Percentiles rank a stretch among this genome's conserved stretches.
phyloP scores from a whole-genome alignment of 2,329 filamentous ascomycete genomes.

The Alternaria sp. region DNA sequence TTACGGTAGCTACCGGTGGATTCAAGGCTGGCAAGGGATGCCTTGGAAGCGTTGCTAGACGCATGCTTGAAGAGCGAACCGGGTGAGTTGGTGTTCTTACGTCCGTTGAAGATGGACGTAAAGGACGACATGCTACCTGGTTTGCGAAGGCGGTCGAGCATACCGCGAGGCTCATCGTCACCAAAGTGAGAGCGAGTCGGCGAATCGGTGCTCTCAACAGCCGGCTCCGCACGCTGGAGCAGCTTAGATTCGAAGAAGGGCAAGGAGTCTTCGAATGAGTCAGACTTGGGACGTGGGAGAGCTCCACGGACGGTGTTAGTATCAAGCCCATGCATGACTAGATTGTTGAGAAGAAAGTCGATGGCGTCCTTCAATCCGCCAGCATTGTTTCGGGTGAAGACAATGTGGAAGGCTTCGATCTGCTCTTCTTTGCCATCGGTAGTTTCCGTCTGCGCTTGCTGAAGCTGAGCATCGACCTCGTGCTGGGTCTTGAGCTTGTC shows the following conservation, averaged over 20 bases:
- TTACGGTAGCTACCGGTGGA: constrained; percentile 96
- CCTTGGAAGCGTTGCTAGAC: constrained; percentile 93
- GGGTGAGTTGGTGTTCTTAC: constrained; percentile 86
- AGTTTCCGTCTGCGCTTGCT: constrained; percentile 57
- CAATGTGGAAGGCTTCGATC: constrained; percentile 59
- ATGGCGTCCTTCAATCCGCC: constrained; percentile 95
- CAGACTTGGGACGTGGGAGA: constrained; percentile 98
- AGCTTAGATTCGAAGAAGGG: constrained; percentile 98
- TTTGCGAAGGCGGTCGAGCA: constrained; percentile 94
- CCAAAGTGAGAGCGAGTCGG: constrained; percentile 86
- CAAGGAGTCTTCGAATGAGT: constrained; percentile 96
- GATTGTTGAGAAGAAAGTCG: constrained; percentile 86
- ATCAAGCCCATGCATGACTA: constrained; percentile 91
- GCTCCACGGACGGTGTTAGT: constrained; percentile 83
- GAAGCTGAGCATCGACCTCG: constrained; percentile 84
- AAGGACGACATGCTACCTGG: constrained; percentile 94
- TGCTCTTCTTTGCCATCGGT: constrained; percentile 53
- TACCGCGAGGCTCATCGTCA: constrained; percentile 79
- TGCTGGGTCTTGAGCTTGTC: constrained; percentile 90
- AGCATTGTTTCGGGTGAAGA: constrained; percentile 95
- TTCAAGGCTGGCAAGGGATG: constrained; percentile 94
- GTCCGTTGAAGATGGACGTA: constrained; percentile 92
- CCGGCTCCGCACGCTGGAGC: constrained; percentile 87
- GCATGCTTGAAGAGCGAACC: constrained; percentile 84
- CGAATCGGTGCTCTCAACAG: constrained; percentile 80